A percentile compares a stretch with the other conserved stretches of the same genome.
phyloP scores from a whole-genome alignment of 805 yeast genomes.

The Phaffomyces opuntiae region DNA sequence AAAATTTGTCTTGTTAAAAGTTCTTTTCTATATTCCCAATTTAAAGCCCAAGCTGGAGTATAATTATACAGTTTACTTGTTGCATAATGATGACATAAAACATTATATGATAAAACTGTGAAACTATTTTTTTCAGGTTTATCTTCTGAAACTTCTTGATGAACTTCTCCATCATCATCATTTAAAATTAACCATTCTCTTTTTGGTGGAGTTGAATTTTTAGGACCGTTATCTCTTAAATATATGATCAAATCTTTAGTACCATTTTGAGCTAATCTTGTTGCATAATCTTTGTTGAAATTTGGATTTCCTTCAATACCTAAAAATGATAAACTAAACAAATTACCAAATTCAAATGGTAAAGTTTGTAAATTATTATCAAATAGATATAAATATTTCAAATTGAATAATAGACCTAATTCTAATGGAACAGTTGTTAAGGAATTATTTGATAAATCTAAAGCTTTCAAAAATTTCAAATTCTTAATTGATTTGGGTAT shows the following conservation, averaged over 20 bases:
- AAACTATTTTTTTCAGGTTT: slow-evolving; percentile 39
- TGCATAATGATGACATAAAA: slow-evolving; percentile 93
- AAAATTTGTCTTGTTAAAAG: slow-evolving; percentile 67
- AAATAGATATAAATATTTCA: slow-evolving; percentile 78
- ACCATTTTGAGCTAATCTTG: slow-evolving; percentile 71
- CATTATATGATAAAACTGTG: slow-evolving; percentile 81
- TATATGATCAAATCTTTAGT: slow-evolving; percentile 75
- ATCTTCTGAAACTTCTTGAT: slow-evolving; percentile 19
- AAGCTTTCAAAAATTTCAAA: slow-evolving; percentile 66
- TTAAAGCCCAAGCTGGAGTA: slow-evolving; percentile 95
- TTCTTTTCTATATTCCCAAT: slow-evolving; percentile 86
- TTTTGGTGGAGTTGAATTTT: slow-evolving; percentile 55
- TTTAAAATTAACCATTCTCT: slow-evolving; percentile 80
- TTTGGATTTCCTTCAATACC: slow-evolving; percentile 90
- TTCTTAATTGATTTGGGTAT: slow-evolving; percentile 65
- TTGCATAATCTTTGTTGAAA: slow-evolving; percentile 55
- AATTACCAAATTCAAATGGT: slow-evolving; percentile 81
- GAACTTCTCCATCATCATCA: slow-evolving; percentile 60
- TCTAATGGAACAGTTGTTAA: slow-evolving; percentile 73
- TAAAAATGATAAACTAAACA: slow-evolving; percentile 75
- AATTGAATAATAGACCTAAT: slow-evolving; percentile 72
- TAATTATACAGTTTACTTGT: slow-evolving; percentile 86
- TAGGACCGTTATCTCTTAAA: slow-evolving; percentile 77
- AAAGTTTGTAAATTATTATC: slow-evolving; percentile 73
- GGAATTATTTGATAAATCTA: slow-evolving; percentile 78